Evolutionary conservation across 2,329 filamentous ascomycete species (phyloP), one percentile per base, ranked within the genome.

Genomic region (Hypoxylon sp.): DNA sequence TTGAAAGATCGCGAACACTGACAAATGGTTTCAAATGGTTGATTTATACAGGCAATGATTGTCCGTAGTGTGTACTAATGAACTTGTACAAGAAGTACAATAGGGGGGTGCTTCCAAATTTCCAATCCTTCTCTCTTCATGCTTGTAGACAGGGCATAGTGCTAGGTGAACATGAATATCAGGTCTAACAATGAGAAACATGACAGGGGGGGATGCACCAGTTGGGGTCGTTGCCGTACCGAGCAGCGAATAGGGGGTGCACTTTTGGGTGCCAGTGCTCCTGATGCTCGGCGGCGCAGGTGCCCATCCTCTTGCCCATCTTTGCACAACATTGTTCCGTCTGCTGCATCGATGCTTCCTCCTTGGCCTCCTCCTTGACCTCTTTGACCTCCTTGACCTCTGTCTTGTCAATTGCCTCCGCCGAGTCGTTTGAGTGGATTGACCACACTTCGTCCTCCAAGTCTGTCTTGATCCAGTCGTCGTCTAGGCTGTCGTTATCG

Each of bases 201-300:
- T 42, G 40, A 13, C 63, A 10, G 7, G 17, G 2, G 13, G 33
- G 2, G 25, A 20, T 20, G 20, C 33, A 22, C 63, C 63, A 66
- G 25, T 56, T 37, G 1, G 57, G 51, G 30, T 66, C 57, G 33
- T 46, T n/a, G 2, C 54, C 54, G 8, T 63, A 57, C 8, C 25
- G 46, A 6, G 60, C 55, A 6, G 22, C n/a, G 54, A 54, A 67
- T 6, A 54, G 25, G 11, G 56, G 64, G 20, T 63, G 64, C 1
- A 62, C 42, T 11, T 30, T 22, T 0, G 31, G 59, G 17, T 11
- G 56, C 2, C 10, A 8, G 20, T 3, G 27, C 3, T 57, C n/a
- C 11, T 20, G 22, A 30, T 48, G 40, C 17, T 57, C 55, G 25
- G 11, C 27, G 33, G 13, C 27, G 22, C 17, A 17, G 11, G 8